These are phyloP conservation scores for Ophiostoma novo-ulmi DNA, from an alignment of 2,329 filamentous ascomycete species.

Conservation along the genomic window DNA sequence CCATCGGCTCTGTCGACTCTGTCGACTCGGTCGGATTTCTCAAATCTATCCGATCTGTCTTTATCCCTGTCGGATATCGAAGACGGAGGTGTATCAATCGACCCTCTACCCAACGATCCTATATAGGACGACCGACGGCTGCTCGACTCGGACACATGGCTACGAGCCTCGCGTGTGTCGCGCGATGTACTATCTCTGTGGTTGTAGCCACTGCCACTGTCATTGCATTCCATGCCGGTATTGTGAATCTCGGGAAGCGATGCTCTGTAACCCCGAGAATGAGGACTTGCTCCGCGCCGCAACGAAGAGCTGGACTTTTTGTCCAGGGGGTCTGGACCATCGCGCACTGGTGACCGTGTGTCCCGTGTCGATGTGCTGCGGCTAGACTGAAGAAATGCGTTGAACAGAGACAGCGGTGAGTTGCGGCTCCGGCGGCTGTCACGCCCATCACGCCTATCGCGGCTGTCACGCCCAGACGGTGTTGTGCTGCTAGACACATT, in stretches of 20 bases:
- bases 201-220: neutral
- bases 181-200: neutral
- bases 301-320: neutral
- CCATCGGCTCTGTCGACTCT: neutral
- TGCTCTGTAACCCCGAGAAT: neutral
- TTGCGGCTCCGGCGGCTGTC: constrained; percentile 11
- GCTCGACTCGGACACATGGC: neutral
- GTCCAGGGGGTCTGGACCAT: neutral
- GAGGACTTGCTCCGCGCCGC: neutral
- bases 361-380: neutral
- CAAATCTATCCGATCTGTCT: too few relatives aligned
- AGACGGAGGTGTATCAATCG: neutral
- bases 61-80: neutral
- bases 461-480: neutral
- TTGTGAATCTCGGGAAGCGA: neutral
- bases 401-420: neutral
- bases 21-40: too few relatives aligned
- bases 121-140: neutral
- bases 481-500: neutral
- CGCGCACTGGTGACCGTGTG: neutral
- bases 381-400: neutral
- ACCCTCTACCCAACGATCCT: neutral
- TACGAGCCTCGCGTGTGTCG: neutral
- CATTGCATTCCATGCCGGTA: neutral
- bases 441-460: neutral